These are phyloP conservation scores for Aspergillus sp. DNA, from an alignment of 2,329 filamentous ascomycete genomes.

Conservation along the genomic window DNA sequence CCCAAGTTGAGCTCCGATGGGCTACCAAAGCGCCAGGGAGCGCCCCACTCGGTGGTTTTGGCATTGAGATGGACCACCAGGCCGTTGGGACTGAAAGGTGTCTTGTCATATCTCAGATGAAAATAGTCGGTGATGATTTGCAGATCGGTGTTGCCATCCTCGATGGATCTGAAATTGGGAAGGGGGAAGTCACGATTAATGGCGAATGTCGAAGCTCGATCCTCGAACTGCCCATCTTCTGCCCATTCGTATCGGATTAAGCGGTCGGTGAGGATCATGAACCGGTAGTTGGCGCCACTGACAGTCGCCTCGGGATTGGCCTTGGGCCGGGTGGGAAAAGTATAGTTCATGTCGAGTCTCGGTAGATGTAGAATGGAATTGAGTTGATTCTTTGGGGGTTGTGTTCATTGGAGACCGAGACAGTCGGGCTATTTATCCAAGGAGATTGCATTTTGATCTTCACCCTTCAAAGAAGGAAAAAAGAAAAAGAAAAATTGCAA, in stretches of 20 bases:
- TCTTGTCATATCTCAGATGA: conserved; percentile 56
- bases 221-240: conserved; percentile 56
- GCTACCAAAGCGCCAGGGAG: too few species aligned
- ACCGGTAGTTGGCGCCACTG: conserved; percentile 50
- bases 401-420: too few species aligned
- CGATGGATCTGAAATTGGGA: conserved; percentile 45
- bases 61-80: conserved; percentile 44
- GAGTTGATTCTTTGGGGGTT: too few species aligned
- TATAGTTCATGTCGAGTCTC: too few species aligned
- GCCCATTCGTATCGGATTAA: conserved; percentile 61
- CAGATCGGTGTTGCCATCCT: conserved; percentile 40
- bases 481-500: too few species aligned
- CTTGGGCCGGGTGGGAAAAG: too few species aligned
- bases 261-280: conserved; percentile 54
- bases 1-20: conserved; percentile 40
- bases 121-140: conserved; percentile 54
- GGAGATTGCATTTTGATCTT: too few species aligned
- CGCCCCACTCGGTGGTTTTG: conserved; percentile 36
- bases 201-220: conserved; percentile 60
- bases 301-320: conserved; percentile 45
- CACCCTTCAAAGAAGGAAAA: too few species aligned
- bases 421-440: too few species aligned
- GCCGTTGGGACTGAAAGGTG: conserved; percentile 49
- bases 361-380: too few species aligned
- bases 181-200: conserved; percentile 49